phyloP scores from a whole-genome alignment of 2,329 filamentous ascomycete species.

The Botrytis fabae region DNA sequence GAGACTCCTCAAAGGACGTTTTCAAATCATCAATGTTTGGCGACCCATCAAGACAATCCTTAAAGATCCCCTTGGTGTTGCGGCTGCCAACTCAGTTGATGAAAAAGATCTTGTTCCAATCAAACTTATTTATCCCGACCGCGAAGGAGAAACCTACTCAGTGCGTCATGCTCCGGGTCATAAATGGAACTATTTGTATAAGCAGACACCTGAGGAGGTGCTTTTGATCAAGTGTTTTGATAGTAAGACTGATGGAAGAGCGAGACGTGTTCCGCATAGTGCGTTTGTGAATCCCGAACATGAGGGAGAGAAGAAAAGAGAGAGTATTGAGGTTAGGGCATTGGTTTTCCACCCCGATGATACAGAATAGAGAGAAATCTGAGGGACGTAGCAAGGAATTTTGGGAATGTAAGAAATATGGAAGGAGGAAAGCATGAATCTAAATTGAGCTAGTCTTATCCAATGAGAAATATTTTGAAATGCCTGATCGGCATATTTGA shows the following conservation, averaged over 20 bases:
- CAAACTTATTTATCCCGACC: constrained; percentile 44
- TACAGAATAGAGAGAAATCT: constrained; percentile 1
- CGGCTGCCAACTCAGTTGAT: constrained; percentile 50
- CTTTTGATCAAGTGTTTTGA: constrained; percentile 64
- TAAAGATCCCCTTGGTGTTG: constrained; percentile 56
- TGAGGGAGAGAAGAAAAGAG: constrained; percentile 44
- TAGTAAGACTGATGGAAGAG: constrained; percentile 54
- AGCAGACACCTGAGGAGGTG: constrained; percentile 54
- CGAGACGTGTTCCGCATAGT: constrained; percentile 55
- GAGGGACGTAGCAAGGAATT: neutral
- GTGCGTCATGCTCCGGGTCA: constrained; percentile 45
- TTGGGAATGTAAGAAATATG: neutral
- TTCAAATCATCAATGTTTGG: constrained; percentile 58
- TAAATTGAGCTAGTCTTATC: neutral
- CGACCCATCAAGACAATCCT: constrained; percentile 52
- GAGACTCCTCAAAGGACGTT: constrained; percentile 48
- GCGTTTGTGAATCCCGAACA: constrained; percentile 54
- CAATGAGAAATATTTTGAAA: neutral
- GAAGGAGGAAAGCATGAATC: neutral
- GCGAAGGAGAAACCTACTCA: constrained; percentile 24
- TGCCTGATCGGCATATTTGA: neutral
- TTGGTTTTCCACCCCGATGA: constrained; percentile 48
- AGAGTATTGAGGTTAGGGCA: constrained; percentile 59
- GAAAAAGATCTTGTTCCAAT: constrained; percentile 53
- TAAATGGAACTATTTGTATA: constrained; percentile 55